Conservation (phyloP, 805 yeast species). For the Ogataea naganishii region DNA sequence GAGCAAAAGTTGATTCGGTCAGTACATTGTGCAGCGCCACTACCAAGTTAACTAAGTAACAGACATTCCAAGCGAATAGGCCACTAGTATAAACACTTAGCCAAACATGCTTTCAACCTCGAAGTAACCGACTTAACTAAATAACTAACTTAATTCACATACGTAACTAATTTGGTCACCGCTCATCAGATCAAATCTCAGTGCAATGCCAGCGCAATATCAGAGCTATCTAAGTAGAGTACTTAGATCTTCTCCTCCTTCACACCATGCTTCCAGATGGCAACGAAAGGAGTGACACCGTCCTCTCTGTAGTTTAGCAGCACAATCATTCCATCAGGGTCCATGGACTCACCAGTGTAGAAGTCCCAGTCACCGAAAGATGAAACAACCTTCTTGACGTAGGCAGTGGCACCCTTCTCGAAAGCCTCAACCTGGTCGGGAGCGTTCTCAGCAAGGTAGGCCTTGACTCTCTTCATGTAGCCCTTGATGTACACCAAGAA, state of each 20-base stretch:
- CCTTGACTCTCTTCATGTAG: slow-evolving; percentile 96
- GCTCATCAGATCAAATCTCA: no score
- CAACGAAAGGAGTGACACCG: slow-evolving; percentile 95
- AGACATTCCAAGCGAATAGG: no score
- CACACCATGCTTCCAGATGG: slow-evolving; percentile 99
- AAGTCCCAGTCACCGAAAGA: slow-evolving; percentile 99
- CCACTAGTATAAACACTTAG: no score
- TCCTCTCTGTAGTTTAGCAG: slow-evolving; percentile 99
- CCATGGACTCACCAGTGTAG: slow-evolving; percentile 99
- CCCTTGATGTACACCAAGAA: slow-evolving; percentile 95
- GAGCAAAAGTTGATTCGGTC: no score
- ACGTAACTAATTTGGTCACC: no score
- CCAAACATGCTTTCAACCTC: no score
- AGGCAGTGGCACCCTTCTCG: slow-evolving; percentile 95
- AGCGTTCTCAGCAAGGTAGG: slow-evolving; percentile 75
- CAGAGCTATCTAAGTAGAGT: no score
- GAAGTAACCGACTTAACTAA: no score
- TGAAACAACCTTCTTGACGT: slow-evolving; percentile 92
- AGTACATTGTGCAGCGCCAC: no score
- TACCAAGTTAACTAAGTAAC: no score
- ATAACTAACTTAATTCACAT: no score
- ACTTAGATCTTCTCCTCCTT: slow-evolving; percentile 79
- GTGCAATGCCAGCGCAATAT: no score
- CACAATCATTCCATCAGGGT: slow-evolving; percentile 98
- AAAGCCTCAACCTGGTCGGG: slow-evolving; percentile 84